phyloP scores from a whole-genome alignment of 495 filamentous ascomycete species.

The Cercophora scortea region DNA sequence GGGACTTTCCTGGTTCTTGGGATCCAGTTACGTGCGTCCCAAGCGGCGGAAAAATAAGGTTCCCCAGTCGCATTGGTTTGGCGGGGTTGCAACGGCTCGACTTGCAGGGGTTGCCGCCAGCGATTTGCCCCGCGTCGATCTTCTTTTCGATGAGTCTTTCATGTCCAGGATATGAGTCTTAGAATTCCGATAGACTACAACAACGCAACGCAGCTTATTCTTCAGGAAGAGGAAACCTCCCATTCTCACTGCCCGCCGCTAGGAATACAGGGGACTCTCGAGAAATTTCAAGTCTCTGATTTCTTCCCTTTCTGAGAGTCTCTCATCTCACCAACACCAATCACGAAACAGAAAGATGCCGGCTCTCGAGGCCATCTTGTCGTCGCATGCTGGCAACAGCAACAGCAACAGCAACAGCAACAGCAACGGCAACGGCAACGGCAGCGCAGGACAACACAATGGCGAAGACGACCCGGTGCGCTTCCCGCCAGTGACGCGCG shows the following conservation, averaged over 20 bases:
- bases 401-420: no score
- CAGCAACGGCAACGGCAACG: no score
- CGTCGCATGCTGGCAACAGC: constrained; percentile 5
- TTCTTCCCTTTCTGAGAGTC: no score
- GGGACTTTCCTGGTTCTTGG: neutral
- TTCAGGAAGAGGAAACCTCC: no score
- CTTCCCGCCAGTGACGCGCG: constrained; percentile 73
- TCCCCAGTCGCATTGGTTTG: neutral
- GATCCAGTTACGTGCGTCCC: neutral
- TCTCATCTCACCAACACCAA: neutral
- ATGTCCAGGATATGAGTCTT: no score
- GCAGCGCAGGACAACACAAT: no score
- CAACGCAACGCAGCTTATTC: no score
- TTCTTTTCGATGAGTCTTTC: neutral
- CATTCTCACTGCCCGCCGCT: no score
- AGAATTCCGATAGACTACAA: neutral
- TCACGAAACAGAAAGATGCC: constrained; percentile 11
- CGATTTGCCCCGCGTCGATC: neutral
- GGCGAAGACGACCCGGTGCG: constrained; percentile 36
- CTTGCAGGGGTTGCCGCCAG: neutral
- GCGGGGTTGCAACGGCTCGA: neutral
- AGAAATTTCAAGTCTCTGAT: no score
- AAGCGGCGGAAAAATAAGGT: neutral
- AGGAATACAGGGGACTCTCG: no score
- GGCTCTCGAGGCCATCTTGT: constrained; percentile 9